Base-by-base conservation (phyloP, 208 protist species). In the Histomonas meleagridis region DNA sequence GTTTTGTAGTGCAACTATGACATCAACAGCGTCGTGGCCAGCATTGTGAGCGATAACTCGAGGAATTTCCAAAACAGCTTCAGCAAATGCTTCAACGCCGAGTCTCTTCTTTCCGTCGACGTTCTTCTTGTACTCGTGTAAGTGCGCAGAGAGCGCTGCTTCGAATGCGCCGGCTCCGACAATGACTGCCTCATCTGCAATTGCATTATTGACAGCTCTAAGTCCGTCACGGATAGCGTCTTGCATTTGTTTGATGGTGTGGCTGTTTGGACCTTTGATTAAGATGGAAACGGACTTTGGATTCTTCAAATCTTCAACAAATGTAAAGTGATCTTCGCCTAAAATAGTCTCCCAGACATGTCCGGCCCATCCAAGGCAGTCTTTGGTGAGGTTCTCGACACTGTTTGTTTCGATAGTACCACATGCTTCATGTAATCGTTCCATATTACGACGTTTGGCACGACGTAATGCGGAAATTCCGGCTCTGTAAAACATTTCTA, bases 311-410 rank as follows among this genome's bases (percentile, higher is more conserved):
- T 93, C 97, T 94, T 99, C 98, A 23, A 99, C 96, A 95, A 99
- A 99, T 4, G 99, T 99, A 95, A 98, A 99, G 94, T 98, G 99
- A 78, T 99, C 98, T 92, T 99, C 98, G 12, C 93, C 98, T 1
- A 99, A 94, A 18, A 95, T 96, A 91, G 98, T 96, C 94, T 99
- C 98, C 93, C 99, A 98, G 32, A 99, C 97, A 26, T 96, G 92
- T 18, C 97, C 98, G 46, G 92, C 76, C 14, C n/a, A 93, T 12
- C 92, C 93, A 18, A 94, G 96, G 72, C 96, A 93, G 9, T 96
- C 96, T 62, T 94, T 93, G 26, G 95, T 96, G 14, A 99, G 93
- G 92, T 98, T 98, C 62, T 99, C 98, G 21, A 99, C 94, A 12
- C 96, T 95, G 96, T 99, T 99, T 26, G 99, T 96, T 18, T 98